These are phyloP conservation scores for Blepharisma undulans DNA, from an alignment of 169 alveolate genomes.

Conservation along the genomic window DNA sequence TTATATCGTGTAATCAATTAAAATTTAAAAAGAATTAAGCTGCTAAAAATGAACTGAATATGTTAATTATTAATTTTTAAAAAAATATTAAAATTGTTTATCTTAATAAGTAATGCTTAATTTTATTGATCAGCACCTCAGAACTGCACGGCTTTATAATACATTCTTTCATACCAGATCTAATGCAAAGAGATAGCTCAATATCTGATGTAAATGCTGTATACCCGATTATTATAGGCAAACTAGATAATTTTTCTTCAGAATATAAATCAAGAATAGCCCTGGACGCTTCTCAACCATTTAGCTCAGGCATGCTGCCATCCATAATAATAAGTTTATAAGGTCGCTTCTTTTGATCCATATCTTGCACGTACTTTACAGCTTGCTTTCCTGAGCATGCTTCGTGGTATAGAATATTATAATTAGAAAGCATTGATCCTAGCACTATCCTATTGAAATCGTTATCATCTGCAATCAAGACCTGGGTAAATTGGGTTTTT, in stretches of 20 bases:
- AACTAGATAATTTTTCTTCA: background rate
- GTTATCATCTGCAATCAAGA: constrained; percentile 29
- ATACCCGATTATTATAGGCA: constrained; percentile 6
- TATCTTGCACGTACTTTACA: background rate
- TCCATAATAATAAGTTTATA: constrained; percentile 18
- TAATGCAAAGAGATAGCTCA: background rate
- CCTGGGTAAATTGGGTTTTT: background rate
- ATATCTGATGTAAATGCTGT: constrained; percentile 28
- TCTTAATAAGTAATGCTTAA: background rate
- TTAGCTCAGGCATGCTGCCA: constrained; percentile 31
- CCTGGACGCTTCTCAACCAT: constrained; percentile 39
- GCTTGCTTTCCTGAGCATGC: constrained; percentile 21
- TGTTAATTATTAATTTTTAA: background rate
- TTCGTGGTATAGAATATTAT: background rate
- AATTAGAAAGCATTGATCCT: background rate
- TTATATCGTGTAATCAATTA: background rate
- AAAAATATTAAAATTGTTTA: background rate
- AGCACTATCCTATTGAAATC: constrained; percentile 4
- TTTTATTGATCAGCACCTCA: background rate
- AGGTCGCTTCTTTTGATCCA: background rate
- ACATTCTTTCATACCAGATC: constrained; percentile 26
- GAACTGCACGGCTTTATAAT: constrained; percentile 16
- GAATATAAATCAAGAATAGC: background rate
- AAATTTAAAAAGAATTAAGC: background rate
- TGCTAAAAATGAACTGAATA: background rate